phyloP scores from a whole-genome alignment of 306 rosid species.

The Trifolium repens region DNA sequence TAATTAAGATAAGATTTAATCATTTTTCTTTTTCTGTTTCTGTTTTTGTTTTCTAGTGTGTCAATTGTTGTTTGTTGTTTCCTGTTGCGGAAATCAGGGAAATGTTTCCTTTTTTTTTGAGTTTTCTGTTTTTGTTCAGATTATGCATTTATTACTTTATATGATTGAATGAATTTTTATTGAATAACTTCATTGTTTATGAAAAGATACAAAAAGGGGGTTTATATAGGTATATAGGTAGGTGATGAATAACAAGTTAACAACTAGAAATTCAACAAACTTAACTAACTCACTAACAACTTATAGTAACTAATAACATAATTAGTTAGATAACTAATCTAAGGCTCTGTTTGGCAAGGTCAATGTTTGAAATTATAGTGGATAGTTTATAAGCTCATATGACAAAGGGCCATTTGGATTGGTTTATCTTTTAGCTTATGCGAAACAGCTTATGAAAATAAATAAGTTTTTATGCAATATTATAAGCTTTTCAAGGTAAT shows the following conservation, averaged over 20 bases:
- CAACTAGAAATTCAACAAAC: not conserved
- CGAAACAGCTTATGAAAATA: no score
- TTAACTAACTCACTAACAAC: not conserved
- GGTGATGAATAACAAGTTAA: not conserved
- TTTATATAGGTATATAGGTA: not conserved
- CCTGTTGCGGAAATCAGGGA: slow-evolving; percentile 15
- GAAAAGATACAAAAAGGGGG: not conserved
- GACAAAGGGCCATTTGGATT: no score
- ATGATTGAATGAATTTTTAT: not conserved
- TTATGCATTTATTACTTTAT: not conserved
- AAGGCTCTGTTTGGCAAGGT: no score
- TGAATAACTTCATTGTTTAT: no score
- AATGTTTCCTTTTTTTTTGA: not conserved
- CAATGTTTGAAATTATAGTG: no score
- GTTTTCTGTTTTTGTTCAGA: not conserved
- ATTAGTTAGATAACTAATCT: not conserved
- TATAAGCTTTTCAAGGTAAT: no score
- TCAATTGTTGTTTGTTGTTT: slow-evolving; percentile 16
- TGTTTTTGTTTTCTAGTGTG: slow-evolving; percentile 16
- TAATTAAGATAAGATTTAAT: not conserved
- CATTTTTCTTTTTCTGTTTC: not conserved
- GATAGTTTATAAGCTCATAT: no score
- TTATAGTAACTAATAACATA: not conserved
- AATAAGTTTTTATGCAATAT: no score
- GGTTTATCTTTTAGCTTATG: no score